Conservation (phyloP, 139 green algal genomes). For the Micractinium sp. region DNA sequence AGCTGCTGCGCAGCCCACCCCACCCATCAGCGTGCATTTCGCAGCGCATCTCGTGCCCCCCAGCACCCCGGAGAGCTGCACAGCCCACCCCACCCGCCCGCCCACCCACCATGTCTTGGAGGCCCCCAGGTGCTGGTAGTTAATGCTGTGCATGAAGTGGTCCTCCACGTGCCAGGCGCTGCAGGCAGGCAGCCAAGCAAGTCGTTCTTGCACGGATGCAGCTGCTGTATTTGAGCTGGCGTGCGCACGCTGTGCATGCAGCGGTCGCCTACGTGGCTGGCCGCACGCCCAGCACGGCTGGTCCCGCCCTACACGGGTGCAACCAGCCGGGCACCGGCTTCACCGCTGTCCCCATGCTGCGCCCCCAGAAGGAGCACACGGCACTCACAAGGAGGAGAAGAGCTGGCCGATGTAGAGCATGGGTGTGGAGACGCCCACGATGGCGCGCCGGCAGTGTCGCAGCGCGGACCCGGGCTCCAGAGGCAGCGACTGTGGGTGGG, state of each 20-base stretch:
- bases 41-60: too few species aligned
- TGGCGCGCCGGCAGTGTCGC: slow-evolving; percentile 19
- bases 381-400: slow-evolving; percentile 76
- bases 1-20: too few species aligned
- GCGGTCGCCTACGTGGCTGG: too few species aligned
- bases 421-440: slow-evolving; percentile 77
- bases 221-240: too few species aligned
- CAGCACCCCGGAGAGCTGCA: not conserved
- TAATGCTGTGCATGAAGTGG: slow-evolving; percentile 81
- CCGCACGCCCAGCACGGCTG: too few species aligned
- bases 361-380: not conserved
- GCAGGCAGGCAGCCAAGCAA: not conserved
- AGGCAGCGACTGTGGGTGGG: slow-evolving; percentile 49
- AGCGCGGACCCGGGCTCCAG: slow-evolving; percentile 51
- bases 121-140: slow-evolving; percentile 83
- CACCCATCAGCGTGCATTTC: too few species aligned
- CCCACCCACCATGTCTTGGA: slow-evolving; percentile 85
- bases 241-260: too few species aligned
- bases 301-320: slow-evolving; percentile 21
- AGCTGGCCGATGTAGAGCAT: slow-evolving; percentile 94
- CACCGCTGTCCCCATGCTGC: slow-evolving; percentile 40
- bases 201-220: too few species aligned
- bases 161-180: slow-evolving; percentile 93
- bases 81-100: not conserved
- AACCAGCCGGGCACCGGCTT: slow-evolving; percentile 37